phyloP scores from a whole-genome alignment of 2,329 filamentous ascomycete species.

The Aspergillus pseudoviridinutans region DNA sequence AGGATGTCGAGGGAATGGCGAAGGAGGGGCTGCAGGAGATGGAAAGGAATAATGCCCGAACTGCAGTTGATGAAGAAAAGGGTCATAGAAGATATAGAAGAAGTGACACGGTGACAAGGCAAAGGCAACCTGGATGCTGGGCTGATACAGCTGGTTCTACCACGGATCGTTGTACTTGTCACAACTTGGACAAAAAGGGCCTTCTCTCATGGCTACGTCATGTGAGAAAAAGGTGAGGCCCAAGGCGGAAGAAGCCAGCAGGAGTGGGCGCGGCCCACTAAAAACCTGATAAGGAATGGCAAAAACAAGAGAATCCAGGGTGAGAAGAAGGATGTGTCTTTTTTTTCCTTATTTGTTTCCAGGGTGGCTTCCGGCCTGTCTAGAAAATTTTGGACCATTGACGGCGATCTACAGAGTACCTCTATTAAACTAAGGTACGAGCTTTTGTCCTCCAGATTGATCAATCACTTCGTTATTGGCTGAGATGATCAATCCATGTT shows the following conservation, averaged over 20 bases:
- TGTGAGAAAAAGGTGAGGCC: constrained; percentile 20
- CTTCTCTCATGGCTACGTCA: constrained; percentile 33
- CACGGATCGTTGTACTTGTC: neutral
- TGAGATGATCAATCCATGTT: neutral
- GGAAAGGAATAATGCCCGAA: neutral
- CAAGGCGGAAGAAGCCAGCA: neutral
- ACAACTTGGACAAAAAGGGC: neutral
- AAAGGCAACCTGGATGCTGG: neutral
- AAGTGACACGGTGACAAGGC: neutral
- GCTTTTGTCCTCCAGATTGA: neutral
- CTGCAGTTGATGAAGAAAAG: neutral
- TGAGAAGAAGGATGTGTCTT: neutral
- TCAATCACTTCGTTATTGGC: neutral
- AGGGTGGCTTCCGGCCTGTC: neutral
- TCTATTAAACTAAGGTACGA: neutral
- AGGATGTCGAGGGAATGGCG: constrained; percentile 3
- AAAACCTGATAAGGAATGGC: neutral
- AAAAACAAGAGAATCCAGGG: neutral
- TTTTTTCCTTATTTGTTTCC: neutral
- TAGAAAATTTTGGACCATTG: neutral
- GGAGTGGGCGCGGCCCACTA: neutral
- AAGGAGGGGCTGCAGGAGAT: neutral
- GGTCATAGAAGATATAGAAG: neutral
- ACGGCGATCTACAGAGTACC: neutral
- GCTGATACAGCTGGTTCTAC: neutral